A percentile compares a stretch with the other conserved stretches of the same genome.
Evolutionary conservation across 768 basidiomycete genomes (phyloP).

Genomic region (Russula brevipes): DNA sequence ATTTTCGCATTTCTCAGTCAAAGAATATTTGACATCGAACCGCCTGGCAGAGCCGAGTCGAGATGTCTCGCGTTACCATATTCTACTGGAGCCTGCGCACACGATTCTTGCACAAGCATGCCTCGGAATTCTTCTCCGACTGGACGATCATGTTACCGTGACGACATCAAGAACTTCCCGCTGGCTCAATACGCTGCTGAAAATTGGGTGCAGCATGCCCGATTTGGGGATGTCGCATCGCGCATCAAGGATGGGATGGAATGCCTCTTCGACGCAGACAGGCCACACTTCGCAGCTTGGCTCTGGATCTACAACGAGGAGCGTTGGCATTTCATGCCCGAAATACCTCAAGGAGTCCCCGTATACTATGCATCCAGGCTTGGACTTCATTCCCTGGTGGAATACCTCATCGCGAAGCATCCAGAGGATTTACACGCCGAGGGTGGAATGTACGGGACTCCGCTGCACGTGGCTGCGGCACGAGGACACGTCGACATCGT

Average conservation of each 20-base stretch:
- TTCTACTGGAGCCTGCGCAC: not conserved
- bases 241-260: not conserved
- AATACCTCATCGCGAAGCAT: not conserved
- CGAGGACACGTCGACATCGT: not conserved
- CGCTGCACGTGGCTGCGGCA: not conserved
- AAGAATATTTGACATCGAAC: not conserved
- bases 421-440: not conserved
- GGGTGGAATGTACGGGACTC: not conserved
- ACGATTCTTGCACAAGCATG: not conserved
- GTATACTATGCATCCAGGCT: not conserved
- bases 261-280: not conserved
- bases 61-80: not conserved
- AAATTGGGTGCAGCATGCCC: not conserved
- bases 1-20: constrained; percentile 6
- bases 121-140: not conserved
- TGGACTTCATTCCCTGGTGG: not conserved
- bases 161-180: not conserved
- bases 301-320: not conserved
- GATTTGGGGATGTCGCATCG: not conserved
- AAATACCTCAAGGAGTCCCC: not conserved
- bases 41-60: not conserved
- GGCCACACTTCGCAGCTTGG: not conserved
- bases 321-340: not conserved
- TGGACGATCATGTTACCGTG: not conserved
- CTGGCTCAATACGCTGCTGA: not conserved